These are phyloP conservation scores for Omphalotus olearius DNA, from an alignment of 1,284 basidiomycete species.

Conservation along the genomic window DNA sequence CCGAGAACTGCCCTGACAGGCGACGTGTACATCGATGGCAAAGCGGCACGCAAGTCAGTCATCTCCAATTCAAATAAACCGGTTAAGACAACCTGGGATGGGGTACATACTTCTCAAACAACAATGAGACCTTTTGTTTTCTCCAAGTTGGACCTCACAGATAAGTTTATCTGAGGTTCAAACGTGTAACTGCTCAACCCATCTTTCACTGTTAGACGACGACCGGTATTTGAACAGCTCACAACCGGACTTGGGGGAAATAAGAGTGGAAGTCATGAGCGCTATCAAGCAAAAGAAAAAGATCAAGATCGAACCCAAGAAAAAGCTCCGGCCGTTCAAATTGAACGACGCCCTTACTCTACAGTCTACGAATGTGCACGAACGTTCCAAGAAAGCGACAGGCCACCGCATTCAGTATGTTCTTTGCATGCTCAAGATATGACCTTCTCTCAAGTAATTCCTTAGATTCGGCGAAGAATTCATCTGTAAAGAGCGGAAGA, in stretches of 20 bases:
- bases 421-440: not conserved
- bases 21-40: slow-evolving; percentile 1
- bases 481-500: not conserved
- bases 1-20: not conserved
- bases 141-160: slow-evolving; percentile 1
- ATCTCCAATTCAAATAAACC: not conserved
- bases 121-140: slow-evolving; percentile 5
- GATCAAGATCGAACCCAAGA: too few species aligned
- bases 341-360: not conserved
- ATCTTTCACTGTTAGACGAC: slow-evolving; percentile 8
- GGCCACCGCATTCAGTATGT: slow-evolving; percentile 7
- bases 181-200: not conserved
- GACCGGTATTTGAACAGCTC: not conserved
- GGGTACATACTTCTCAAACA: slow-evolving; percentile 2
- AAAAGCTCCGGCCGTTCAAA: not conserved
- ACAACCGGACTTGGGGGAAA: slow-evolving; percentile 1
- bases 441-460: not conserved
- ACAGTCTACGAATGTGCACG: not conserved
- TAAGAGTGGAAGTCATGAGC: not conserved
- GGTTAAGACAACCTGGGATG: slow-evolving; percentile 1
- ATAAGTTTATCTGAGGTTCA: not conserved
- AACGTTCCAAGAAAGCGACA: not conserved
- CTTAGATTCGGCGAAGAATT: not conserved
- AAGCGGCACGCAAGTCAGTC: not conserved
- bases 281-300: too few species aligned